Evolutionary conservation across 192 early-diverging fungal species (phyloP).

Genomic region (Lobosporangium transversale): DNA sequence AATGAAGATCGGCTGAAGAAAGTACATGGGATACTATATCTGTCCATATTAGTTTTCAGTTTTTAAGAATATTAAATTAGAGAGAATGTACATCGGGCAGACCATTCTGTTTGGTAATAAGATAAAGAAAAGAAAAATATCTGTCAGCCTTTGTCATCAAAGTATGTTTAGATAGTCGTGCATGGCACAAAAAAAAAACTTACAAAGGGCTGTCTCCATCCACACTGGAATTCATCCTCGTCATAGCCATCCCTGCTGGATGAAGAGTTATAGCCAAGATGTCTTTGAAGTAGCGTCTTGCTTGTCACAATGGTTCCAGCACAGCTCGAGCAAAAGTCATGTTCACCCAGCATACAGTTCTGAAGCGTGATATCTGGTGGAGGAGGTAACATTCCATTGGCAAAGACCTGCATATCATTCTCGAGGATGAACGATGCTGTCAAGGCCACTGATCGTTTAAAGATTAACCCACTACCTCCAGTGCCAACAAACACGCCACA

Average conservation of each 20-base stretch:
- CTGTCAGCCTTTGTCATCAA: background rate
- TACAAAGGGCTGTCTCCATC: slow-evolving; percentile 67
- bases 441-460: slow-evolving; percentile 44
- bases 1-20: too few relatives aligned
- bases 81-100: slow-evolving; percentile 45
- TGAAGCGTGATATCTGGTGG: slow-evolving; percentile 66
- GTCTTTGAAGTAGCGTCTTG: slow-evolving; percentile 58
- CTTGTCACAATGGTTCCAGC: slow-evolving; percentile 58
- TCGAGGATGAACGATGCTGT: slow-evolving; percentile 45
- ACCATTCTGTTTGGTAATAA: slow-evolving; percentile 29
- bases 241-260: slow-evolving; percentile 60
- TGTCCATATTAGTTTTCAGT: too few relatives aligned
- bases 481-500: slow-evolving; percentile 68
- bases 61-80: too few relatives aligned
- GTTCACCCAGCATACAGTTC: slow-evolving; percentile 59
- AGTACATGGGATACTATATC: too few relatives aligned
- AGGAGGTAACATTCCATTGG: slow-evolving; percentile 15
- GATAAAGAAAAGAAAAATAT: background rate
- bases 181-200: slow-evolving; percentile 21
- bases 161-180: background rate
- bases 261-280: slow-evolving; percentile 66
- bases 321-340: slow-evolving; percentile 56
- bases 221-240: slow-evolving; percentile 65
- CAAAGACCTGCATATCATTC: slow-evolving; percentile 9
- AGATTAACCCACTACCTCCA: slow-evolving; percentile 59